A percentile compares a stretch with the other conserved stretches of the same genome.
Conservation (phyloP, 2,329 filamentous ascomycete species). For the Rutstroemia sp. region DNA sequence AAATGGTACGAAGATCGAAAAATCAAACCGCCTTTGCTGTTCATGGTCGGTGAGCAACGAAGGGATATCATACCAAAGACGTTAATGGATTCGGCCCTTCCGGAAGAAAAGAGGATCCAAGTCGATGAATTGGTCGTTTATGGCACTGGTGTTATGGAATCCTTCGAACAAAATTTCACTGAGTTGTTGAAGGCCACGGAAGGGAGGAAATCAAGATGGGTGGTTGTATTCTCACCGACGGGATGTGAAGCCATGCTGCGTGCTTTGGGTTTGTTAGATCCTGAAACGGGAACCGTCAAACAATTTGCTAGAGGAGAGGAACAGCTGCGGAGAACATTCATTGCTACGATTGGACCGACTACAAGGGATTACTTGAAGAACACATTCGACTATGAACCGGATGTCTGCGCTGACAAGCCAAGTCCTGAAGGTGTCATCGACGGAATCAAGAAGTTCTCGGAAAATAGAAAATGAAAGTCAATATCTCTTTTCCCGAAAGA, state of each 20-base stretch:
- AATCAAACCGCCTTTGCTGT: slow-evolving; percentile 60
- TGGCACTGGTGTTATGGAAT: slow-evolving; percentile 73
- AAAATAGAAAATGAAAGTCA: neutral
- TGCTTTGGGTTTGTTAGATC: slow-evolving; percentile 44
- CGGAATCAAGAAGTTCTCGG: slow-evolving; percentile 45
- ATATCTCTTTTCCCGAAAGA: too few relatives aligned
- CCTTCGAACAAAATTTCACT: slow-evolving; percentile 64
- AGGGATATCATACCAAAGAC: slow-evolving; percentile 84
- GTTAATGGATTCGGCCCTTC: slow-evolving; percentile 52
- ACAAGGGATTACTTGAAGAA: slow-evolving; percentile 67
- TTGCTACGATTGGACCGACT: slow-evolving; percentile 91
- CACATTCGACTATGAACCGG: slow-evolving; percentile 59
- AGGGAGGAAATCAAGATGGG: slow-evolving; percentile 48
- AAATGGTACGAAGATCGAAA: slow-evolving; percentile 38
- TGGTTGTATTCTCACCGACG: slow-evolving; percentile 66
- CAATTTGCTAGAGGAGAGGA: neutral
- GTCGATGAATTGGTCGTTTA: slow-evolving; percentile 83
- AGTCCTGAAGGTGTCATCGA: slow-evolving; percentile 71
- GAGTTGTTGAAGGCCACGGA: slow-evolving; percentile 40
- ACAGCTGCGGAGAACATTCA: slow-evolving; percentile 43
- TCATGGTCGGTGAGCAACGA: slow-evolving; percentile 83
- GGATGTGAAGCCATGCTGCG: slow-evolving; percentile 55
- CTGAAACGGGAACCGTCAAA: slow-evolving; percentile 35
- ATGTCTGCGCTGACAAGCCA: slow-evolving; percentile 76
- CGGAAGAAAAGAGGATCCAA: slow-evolving; percentile 43